Base-by-base conservation (phyloP, 495 filamentous ascomycete species). In the Evernia prunastri region DNA sequence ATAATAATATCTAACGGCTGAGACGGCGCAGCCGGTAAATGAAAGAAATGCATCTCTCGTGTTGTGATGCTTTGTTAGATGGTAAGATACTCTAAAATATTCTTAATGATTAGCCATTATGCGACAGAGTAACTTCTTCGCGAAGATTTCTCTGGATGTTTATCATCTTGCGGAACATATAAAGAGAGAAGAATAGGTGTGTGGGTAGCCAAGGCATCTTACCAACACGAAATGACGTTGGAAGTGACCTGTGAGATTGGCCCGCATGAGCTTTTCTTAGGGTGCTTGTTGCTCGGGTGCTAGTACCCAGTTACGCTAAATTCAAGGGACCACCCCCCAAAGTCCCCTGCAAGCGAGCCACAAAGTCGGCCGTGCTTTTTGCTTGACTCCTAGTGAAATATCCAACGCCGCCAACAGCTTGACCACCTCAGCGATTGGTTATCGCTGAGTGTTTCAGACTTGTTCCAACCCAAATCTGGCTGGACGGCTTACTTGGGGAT, bases 201-300 rank as follows among this genome's bases (percentile, higher is more conserved):
- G n/a, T n/a, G n/a, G n/a, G n/a, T n/a, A n/a, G n/a, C n/a, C 45
- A 27, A 51, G 45, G 45, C 45, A 51, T 51, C 45, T 51, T 51
- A 51, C 45, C 45, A 51, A 51, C 45, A 45, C 20, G 42, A 45
- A n/a, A 45, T 2, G 25, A 27, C 23, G 40, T 43, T 27, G 45
- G 45, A 51, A 1, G 11, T 51, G 45, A 51, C 25, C 23, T 49
- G 1, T 27, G 45, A 12, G 1, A 29, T 31, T 53, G 49, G 49
- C 11, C 13, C 49, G 49, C 12, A 13, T 53, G 12, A 31, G n/a
- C n/a, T n/a, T n/a, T n/a, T n/a, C n/a, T n/a, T n/a, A n/a, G n/a
- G n/a, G n/a, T 37, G 36, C 36, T 37, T 37, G 36, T 37, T 53
- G 3, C 25, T 53, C 15, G 25, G 49, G 49, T 17, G 31, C 2